Evolutionary conservation across 306 rosid genomes (phyloP).

Genomic region (Cercis canadensis): DNA sequence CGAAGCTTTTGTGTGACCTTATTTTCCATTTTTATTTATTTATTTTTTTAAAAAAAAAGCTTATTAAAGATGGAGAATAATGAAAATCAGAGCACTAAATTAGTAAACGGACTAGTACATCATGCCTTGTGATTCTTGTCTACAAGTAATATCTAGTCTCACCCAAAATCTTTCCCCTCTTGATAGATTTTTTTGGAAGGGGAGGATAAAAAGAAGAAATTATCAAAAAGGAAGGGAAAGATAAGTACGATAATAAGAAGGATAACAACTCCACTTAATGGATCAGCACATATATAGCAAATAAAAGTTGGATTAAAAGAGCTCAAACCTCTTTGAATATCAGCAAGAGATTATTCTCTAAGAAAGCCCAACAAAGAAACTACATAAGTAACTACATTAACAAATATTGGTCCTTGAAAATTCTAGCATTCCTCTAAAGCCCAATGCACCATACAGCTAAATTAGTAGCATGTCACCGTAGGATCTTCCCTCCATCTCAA

Average conservation of each 20-base stretch:
- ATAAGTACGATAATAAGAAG: neutral
- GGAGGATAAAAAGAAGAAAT: neutral
- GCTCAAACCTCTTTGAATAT: neutral
- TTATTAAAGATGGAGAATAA: neutral
- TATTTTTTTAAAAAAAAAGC: neutral
- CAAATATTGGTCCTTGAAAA: no score
- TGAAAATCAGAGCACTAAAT: neutral
- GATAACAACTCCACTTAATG: neutral
- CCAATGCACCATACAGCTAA: no score
- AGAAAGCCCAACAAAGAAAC: no score
- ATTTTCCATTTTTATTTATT: neutral
- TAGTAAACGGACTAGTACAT: neutral
- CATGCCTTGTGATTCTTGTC: neutral
- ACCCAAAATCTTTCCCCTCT: neutral
- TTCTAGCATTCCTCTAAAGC: no score
- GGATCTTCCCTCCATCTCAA: no score
- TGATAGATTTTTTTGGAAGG: neutral
- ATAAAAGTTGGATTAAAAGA: neutral
- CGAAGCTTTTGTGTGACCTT: constrained; percentile 4
- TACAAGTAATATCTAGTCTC: neutral
- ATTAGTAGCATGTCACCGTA: no score
- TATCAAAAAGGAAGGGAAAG: neutral
- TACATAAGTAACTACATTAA: no score
- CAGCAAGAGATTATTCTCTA: neutral
- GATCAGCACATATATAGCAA: neutral